A percentile compares a stretch with the other conserved stretches of the same genome.
These are phyloP conservation scores for Lachnellula occidentalis DNA, from an alignment of 2,329 filamentous ascomycete species.

Conservation along the genomic window DNA sequence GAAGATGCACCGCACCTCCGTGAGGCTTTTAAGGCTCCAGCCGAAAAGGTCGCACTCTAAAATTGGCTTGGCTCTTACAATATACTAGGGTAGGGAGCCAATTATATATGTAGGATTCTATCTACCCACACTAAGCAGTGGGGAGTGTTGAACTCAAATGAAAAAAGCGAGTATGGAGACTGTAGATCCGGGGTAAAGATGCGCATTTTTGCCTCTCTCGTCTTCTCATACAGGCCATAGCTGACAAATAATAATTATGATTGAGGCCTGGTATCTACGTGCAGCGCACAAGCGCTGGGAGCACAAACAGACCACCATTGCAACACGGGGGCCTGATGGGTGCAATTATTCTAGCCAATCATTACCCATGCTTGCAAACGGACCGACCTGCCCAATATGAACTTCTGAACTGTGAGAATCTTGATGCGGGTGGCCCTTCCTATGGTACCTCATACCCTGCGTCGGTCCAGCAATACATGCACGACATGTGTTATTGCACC, in stretches of 20 bases:
- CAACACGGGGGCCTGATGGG: neutral
- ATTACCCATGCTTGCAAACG: neutral
- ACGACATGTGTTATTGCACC: slow-evolving; percentile 9
- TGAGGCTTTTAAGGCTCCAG: too few species aligned
- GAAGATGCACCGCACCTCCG: too few species aligned
- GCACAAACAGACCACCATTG: neutral
- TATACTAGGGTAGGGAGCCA: neutral
- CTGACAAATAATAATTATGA: neutral
- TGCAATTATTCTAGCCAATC: neutral
- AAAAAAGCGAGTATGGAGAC: neutral
- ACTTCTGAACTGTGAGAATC: neutral
- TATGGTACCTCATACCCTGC: neutral
- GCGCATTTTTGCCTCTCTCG: slow-evolving; percentile 1
- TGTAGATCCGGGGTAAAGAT: slow-evolving; percentile 10
- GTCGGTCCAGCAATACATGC: slow-evolving; percentile 3
- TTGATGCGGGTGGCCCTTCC: neutral
- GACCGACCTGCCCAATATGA: neutral
- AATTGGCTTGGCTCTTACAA: too few species aligned
- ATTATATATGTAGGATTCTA: too few species aligned
- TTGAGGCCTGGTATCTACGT: neutral
- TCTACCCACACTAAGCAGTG: too few species aligned
- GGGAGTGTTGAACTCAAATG: neutral
- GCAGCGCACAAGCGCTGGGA: neutral
- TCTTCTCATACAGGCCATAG: neutral
- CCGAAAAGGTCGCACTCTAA: too few species aligned